Base-by-base conservation (phyloP, 768 basidiomycete genomes). In the Udeniomyces megalosporus region DNA sequence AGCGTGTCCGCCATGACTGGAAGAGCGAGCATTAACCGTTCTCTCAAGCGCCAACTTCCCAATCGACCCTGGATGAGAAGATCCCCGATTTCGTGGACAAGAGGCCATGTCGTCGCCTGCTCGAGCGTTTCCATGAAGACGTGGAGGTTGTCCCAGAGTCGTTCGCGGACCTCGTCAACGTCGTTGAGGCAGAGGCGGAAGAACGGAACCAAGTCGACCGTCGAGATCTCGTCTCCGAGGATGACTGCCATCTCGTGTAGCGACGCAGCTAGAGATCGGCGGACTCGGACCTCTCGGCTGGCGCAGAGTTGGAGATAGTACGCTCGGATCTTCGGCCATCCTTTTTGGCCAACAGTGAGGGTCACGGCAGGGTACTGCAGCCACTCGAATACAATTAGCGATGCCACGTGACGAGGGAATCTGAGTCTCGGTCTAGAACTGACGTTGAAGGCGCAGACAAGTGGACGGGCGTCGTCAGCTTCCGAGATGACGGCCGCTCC, bases 281-380 rank as follows among this genome's bases (percentile, higher is more conserved):
- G 80, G 26, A 93, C 84, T 64, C 84, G 83, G 45, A 76, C 71
- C 8, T 78, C 78, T 20, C 75, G 76, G 69, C 82, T 80, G n/a
- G 77, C 73, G 29, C 85, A 78, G 20, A 97, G 77, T 10, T 78
- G 74, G 22, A 79, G 72, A 74, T 92, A 92, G 48, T 81, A 74
- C 3, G 79, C 78, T 22, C 84, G 80, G 26, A 97, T 74, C 61
- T 84, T 34, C 59, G 68, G 67, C 93, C 93, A 97, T 49, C 86
- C 80, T 1, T 74, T 73, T 14, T 75, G 75, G 4, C 93, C 93
- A 29, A 95, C 76, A 0, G 90, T 86, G 5, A 90, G 78, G 3
- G 83, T 81, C 8, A 96, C 86, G 6, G 90, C 92, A 26, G 93
- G 93, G 70, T 86, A 86, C 74, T 95, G 71, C 84, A 86, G 47